phyloP scores from a whole-genome alignment of 148 eudicot species.

The Persicaria tinctoria region DNA sequence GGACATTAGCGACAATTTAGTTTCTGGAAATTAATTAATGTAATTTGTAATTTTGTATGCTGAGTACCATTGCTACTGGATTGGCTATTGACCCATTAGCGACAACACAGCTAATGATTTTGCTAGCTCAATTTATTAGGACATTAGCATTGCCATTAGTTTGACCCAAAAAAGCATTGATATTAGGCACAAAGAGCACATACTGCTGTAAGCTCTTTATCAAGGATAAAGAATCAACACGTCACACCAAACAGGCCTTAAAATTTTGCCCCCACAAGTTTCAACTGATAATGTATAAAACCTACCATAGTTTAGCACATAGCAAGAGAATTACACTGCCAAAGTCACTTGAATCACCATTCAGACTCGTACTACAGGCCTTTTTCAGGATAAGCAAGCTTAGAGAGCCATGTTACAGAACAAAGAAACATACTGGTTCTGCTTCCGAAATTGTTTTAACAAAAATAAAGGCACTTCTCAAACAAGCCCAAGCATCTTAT shows the following conservation, averaged over 20 bases:
- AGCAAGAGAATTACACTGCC: neutral
- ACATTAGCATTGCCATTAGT: too few relatives aligned
- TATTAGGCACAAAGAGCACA: too few relatives aligned
- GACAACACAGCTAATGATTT: too few relatives aligned
- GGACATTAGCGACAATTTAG: too few relatives aligned
- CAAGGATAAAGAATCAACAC: too few relatives aligned
- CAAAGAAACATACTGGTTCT: neutral
- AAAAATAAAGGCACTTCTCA: neutral
- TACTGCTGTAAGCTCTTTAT: too few relatives aligned
- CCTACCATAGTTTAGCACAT: neutral
- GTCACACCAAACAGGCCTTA: neutral
- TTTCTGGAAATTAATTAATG: too few relatives aligned
- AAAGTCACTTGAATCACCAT: neutral
- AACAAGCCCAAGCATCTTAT: slow-evolving; percentile 17
- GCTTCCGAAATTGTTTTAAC: neutral
- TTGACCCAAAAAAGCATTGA: too few relatives aligned
- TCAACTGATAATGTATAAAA: neutral
- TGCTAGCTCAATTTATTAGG: too few relatives aligned
- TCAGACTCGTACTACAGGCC: neutral
- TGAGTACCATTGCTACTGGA: too few relatives aligned
- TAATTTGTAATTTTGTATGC: slow-evolving; percentile 20
- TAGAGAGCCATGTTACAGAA: neutral
- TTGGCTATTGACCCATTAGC: too few relatives aligned
- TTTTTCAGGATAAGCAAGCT: neutral
- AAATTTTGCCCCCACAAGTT: neutral